Conservation (phyloP, 2,329 filamentous ascomycete genomes). For the Cladosporium velox region DNA sequence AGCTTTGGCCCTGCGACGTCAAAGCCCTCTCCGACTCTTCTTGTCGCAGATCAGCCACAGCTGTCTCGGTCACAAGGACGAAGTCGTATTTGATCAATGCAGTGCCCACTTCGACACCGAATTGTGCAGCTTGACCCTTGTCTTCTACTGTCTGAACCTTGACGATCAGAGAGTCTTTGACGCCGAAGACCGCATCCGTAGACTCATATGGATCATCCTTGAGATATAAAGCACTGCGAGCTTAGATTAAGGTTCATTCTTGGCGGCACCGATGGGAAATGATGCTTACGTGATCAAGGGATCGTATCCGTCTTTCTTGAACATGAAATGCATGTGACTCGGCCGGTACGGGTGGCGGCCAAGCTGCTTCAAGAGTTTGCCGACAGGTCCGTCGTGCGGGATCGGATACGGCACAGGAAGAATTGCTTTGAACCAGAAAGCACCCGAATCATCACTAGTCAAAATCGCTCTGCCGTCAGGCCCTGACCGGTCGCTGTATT, state of each 20-base stretch:
- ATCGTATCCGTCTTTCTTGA: conserved; percentile 58
- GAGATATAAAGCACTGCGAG: no score
- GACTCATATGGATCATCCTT: no score
- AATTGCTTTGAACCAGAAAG: conserved; percentile 84
- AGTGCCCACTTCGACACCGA: conserved; percentile 64
- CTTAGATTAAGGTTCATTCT: no score
- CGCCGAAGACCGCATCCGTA: no score
- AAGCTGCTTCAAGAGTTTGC: conserved; percentile 65
- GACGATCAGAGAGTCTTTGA: no score
- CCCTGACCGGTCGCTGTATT: conserved; percentile 63
- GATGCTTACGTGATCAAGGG: no score
- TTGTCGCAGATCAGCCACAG: conserved; percentile 67
- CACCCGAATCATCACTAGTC: conserved; percentile 67
- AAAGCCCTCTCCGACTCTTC: conserved; percentile 68
- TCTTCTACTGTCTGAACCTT: conserved; percentile 59
- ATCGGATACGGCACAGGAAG: conserved; percentile 84
- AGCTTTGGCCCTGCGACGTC: conserved; percentile 63
- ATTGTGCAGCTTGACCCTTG: conserved; percentile 56
- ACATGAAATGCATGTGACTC: conserved; percentile 86
- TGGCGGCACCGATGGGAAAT: no score
- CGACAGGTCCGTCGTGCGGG: conserved; percentile 81
- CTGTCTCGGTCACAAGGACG: conserved; percentile 70
- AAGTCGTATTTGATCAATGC: conserved; percentile 66
- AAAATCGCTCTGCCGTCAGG: conserved; percentile 75
- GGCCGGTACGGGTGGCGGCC: conserved; percentile 75